These are phyloP conservation scores for Coemansia sp. DNA, from an alignment of 192 early-diverging fungal genomes.

Conservation along the genomic window DNA sequence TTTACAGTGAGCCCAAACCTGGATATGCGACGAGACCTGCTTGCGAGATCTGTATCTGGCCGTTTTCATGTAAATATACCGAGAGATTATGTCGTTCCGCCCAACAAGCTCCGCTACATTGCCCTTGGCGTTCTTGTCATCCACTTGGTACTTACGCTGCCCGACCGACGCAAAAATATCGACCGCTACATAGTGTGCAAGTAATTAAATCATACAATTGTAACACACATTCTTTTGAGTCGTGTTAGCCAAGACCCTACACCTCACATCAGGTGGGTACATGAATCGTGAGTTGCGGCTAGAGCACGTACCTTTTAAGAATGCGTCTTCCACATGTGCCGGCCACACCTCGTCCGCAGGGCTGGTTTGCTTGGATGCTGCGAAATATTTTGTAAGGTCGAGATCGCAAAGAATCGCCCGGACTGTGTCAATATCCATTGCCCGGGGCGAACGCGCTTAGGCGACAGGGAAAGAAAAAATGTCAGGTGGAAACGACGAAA, in stretches of 20 bases:
- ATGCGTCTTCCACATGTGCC: slow-evolving; percentile 36
- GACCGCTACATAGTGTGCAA: slow-evolving; percentile 19
- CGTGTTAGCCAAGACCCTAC: neutral
- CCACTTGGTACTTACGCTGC: slow-evolving; percentile 52
- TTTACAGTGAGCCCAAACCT: slow-evolving; percentile 75
- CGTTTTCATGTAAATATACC: slow-evolving; percentile 71
- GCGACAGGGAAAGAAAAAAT: neutral
- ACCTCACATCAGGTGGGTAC: no score
- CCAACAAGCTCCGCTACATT: slow-evolving; percentile 51
- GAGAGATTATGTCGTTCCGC: slow-evolving; percentile 76
- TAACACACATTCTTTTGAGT: neutral
- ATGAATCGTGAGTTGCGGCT: neutral
- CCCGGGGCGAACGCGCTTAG: neutral
- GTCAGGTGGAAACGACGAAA: neutral
- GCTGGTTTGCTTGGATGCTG: slow-evolving; percentile 22
- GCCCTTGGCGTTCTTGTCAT: slow-evolving; percentile 22
- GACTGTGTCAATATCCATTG: slow-evolving; percentile 46
- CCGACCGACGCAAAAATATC: slow-evolving; percentile 44
- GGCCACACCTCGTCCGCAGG: slow-evolving; percentile 48
- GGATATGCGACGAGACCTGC: slow-evolving; percentile 80
- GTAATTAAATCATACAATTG: neutral
- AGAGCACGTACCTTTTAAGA: slow-evolving; percentile 28
- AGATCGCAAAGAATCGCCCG: slow-evolving; percentile 31
- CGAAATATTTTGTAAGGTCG: slow-evolving; percentile 34
- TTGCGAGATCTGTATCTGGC: slow-evolving; percentile 69